Percentiles rank a stretch among this genome's conserved stretches.
phyloP scores from a whole-genome alignment of 2,329 filamentous ascomycete genomes.

The Colletotrichum endophyticum region DNA sequence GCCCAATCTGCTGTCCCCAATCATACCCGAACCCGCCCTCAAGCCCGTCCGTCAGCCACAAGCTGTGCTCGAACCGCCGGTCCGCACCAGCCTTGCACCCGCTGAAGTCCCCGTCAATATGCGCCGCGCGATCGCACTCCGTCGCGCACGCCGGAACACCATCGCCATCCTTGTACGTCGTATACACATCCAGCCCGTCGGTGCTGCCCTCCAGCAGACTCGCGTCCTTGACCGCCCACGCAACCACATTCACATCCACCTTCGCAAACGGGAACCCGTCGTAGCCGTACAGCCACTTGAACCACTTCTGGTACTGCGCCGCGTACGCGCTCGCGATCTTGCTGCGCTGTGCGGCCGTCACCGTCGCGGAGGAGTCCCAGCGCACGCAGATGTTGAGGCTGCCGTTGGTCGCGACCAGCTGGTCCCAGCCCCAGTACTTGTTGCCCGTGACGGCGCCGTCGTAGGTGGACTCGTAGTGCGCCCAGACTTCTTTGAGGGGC shows the following conservation, averaged over 20 bases:
- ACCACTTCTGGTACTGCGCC: slow-evolving; percentile 43
- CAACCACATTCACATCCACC: slow-evolving; percentile 44
- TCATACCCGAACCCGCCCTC: slow-evolving; percentile 48
- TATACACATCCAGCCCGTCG: slow-evolving; percentile 41
- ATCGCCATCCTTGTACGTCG: slow-evolving; percentile 38
- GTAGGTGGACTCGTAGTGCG: slow-evolving; percentile 31
- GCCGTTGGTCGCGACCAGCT: slow-evolving; percentile 30
- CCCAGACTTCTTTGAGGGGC: slow-evolving; percentile 33
- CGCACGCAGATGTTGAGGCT: slow-evolving; percentile 45
- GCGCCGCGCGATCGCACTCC: slow-evolving; percentile 46
- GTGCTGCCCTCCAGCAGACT: slow-evolving; percentile 39
- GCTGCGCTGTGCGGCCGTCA: slow-evolving; percentile 41
- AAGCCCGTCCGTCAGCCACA: slow-evolving; percentile 52
- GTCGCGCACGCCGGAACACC: slow-evolving; percentile 45
- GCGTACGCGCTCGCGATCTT: slow-evolving; percentile 38
- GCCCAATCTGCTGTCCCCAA: slow-evolving; percentile 49
- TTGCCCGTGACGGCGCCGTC: slow-evolving; percentile 23
- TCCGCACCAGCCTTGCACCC: slow-evolving; percentile 39
- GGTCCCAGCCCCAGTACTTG: slow-evolving; percentile 38
- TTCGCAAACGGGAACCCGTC: slow-evolving; percentile 46
- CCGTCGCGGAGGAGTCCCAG: slow-evolving; percentile 42
- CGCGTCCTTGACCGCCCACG: slow-evolving; percentile 44
- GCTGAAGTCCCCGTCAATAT: slow-evolving; percentile 44
- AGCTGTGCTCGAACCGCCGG: slow-evolving; percentile 47
- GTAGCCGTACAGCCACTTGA: slow-evolving; percentile 46